Base-by-base conservation (phyloP, 768 basidiomycete genomes). In the Amanita polypyramis region DNA sequence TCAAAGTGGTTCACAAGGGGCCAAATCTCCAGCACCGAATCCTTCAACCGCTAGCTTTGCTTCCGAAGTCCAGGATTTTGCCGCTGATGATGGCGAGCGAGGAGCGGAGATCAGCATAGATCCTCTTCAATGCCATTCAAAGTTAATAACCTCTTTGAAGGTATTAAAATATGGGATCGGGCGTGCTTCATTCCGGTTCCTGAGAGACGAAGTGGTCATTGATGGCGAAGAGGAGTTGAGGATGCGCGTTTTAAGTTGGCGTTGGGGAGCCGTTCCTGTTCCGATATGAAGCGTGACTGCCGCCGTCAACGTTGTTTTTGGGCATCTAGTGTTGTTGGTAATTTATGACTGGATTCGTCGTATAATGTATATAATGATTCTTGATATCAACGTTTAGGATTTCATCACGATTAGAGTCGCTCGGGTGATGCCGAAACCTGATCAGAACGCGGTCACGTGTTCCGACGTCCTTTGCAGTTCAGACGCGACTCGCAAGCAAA, bases 361-460 rank as follows among this genome's bases (percentile, higher is more conserved):
- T 3, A 2, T 19, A 10, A n/a, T 37, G 36, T n/a, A 7, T 4
- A 4, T 35, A n/a, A 35, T n/a, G 32, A 33, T 33, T 33, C n/a
- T n/a, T n/a, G n/a, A n/a, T n/a, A n/a, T n/a, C n/a, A n/a, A n/a
- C n/a, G n/a, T n/a, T n/a, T n/a, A n/a, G n/a, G n/a, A n/a, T n/a
- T n/a, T n/a, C n/a, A n/a, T n/a, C n/a, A n/a, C n/a, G n/a, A n/a
- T n/a, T n/a, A n/a, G n/a, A n/a, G n/a, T n/a, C n/a, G 25, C 7
- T 7, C 25, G 25, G 25, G 25, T 7, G 25, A 27, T 27, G 25
- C 25, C 25, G 25, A 27, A 27, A 27, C 7, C 4, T 7, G n/a
- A 27, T 7, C n/a, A 17, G 37, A 43, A 36, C 49, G 29, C 49
- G 49, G 49, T 50, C 49, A 50, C 49, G 49, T 50, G 49, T n/a